Evolutionary conservation across 768 basidiomycete genomes (phyloP).

Genomic region (Phanerochaete carnosa): DNA sequence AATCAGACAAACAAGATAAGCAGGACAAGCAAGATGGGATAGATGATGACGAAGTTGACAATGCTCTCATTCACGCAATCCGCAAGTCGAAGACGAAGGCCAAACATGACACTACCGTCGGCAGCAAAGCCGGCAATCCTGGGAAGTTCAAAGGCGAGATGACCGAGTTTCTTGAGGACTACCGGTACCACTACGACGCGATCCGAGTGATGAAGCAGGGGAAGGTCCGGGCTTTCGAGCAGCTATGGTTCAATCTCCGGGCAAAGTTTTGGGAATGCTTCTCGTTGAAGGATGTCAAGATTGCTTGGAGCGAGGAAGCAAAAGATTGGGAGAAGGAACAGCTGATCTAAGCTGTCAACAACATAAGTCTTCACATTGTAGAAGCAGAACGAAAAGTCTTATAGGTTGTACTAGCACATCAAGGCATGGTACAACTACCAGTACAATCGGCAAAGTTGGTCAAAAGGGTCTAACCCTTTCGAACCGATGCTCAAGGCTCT

Average conservation of each 20-base stretch:
- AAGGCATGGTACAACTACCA: too few species aligned
- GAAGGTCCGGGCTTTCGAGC: neutral
- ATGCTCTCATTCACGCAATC: neutral
- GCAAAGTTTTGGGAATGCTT: neutral
- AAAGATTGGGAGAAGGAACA: neutral
- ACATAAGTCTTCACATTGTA: neutral
- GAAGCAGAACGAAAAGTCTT: too few species aligned
- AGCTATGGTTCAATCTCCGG: neutral
- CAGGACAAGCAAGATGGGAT: too few species aligned
- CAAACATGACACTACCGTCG: neutral
- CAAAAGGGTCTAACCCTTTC: neutral
- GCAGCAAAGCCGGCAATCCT: neutral
- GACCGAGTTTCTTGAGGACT: neutral
- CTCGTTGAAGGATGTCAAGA: neutral
- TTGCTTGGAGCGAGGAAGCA: neutral
- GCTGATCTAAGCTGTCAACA: neutral
- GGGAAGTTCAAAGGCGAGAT: neutral
- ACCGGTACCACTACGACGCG: neutral
- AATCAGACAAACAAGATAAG: too few species aligned
- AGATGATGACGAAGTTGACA: too few species aligned
- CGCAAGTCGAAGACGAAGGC: neutral
- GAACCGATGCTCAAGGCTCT: neutral
- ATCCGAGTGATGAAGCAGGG: neutral
- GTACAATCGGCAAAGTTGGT: neutral
- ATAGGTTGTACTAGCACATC: too few species aligned